Base-by-base conservation (phyloP, 2,329 filamentous ascomycete genomes). In the Thelonectria discophora region DNA sequence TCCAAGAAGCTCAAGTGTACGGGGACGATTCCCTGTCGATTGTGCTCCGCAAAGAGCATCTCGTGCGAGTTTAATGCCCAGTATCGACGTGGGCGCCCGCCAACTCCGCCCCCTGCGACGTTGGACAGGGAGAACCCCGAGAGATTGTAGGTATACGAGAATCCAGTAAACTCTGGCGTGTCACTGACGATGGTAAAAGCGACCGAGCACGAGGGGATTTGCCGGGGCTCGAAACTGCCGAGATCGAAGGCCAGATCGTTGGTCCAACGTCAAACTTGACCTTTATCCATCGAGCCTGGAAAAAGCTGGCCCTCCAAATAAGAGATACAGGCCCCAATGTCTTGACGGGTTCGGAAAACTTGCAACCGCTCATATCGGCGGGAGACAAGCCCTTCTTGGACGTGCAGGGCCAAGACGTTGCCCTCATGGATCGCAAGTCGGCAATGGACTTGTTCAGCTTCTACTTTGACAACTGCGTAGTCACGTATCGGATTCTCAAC, bases 381-480 rank as follows among this genome's bases (percentile, higher is more conserved):
- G 73, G 74, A 1, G 71, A 74, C 50, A 71, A 72, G 32, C 72
- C 75, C 2, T 74, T 76, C 17, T 62, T 57, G 7, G 53, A 60
- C 3, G 37, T 65, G 5, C 24, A 46, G 1, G 55, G 60, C 11
- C 46, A 63, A 5, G 30, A 40, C 11, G 54, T 66, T 15, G 58
- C 66, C 10, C 61, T 73, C 5, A 67, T 69, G 6, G 58, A 69
- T 3, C 63, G 57, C 2, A 47, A 65, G 1, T 39, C 58, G 2
- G 64, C 68, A 11, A 46, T 60, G 9, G 60, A 69, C 1, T 65
- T 76, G 13, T 55, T 76, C 42, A 59, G 67, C 5, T 77, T 84
- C 20, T 88, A 87, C 65, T 88, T 88, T 66, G 85, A 87, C 47
- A 83, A 82, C 63, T 86, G 84, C 17, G 82, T 86, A 30, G 84